phyloP scores from a whole-genome alignment of 768 basidiomycete species.

The Boletus reticuloceps region DNA sequence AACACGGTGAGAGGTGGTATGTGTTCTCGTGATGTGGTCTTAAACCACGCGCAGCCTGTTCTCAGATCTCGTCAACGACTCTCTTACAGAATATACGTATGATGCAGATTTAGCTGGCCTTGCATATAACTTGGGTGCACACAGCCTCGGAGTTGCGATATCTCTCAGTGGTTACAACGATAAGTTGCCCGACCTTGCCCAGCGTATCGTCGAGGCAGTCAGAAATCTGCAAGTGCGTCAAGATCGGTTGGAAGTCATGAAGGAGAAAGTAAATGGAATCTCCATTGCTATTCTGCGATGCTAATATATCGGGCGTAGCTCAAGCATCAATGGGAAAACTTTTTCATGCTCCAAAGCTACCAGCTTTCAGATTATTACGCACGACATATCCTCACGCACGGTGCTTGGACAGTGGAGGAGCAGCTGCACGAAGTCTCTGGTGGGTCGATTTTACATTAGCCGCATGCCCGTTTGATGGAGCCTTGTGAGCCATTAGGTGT shows the following conservation, averaged over 20 bases:
- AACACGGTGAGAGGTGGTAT: conserved; percentile 51
- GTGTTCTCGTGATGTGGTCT: neutral
- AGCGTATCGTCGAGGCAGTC: conserved; percentile 68
- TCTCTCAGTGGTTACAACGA: conserved; percentile 87
- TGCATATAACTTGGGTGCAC: conserved; percentile 61
- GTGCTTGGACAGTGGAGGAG: conserved; percentile 76
- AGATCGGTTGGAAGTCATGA: conserved; percentile 77
- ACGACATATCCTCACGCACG: conserved; percentile 66
- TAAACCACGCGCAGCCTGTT: conserved; percentile 52
- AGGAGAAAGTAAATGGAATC: conserved; percentile 64
- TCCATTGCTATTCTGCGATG: neutral
- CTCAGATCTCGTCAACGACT: conserved; percentile 82
- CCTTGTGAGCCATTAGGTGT: conserved; percentile 46
- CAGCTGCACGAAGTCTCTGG: conserved; percentile 71
- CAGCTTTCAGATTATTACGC: conserved; percentile 73
- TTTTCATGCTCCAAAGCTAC: conserved; percentile 82
- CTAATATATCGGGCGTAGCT: conserved; percentile 42
- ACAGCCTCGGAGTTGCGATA: conserved; percentile 65
- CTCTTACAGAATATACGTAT: conserved; percentile 87
- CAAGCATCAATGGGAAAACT: conserved; percentile 80
- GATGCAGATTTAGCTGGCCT: conserved; percentile 92
- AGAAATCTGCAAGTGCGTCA: conserved; percentile 60
- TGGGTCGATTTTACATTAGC: conserved; percentile 37
- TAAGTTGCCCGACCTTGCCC: conserved; percentile 73
- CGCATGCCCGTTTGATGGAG: neutral